Evolutionary conservation across 331 rosid species (phyloP).

Genomic region (Phaseolus coccineus): DNA sequence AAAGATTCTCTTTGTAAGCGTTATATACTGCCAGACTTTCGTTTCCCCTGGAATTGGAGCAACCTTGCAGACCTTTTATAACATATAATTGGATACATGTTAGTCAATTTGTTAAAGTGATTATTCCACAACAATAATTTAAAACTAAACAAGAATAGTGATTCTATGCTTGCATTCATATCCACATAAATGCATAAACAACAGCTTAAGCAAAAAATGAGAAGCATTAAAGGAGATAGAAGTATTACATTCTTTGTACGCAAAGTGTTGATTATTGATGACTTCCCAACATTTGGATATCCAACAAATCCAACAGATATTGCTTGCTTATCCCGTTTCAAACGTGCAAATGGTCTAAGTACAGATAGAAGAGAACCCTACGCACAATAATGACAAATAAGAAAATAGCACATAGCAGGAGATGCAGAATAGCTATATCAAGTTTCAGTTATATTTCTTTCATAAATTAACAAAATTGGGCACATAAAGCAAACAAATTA

Average conservation of each 20-base stretch:
- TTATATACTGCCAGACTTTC: conserved; percentile 94
- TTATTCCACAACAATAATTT: not conserved
- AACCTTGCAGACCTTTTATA: conserved; percentile 87
- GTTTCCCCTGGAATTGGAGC: conserved; percentile 98
- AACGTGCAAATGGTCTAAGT: conserved; percentile 86
- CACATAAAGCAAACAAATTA: conserved; percentile 17
- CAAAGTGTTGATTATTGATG: conserved; percentile 91
- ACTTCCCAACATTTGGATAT: conserved; percentile 97
- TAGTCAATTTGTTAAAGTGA: conserved; percentile 38
- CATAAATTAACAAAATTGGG: conserved; percentile 17
- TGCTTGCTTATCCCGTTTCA: conserved; percentile 94
- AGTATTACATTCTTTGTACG: conserved; percentile 80
- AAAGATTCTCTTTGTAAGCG: conserved; percentile 95
- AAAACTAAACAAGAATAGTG: not conserved
- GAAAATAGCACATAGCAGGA: not conserved
- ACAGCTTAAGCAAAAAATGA: conserved; percentile 19
- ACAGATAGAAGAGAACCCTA: conserved; percentile 96
- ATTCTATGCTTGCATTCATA: not conserved
- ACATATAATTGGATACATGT: conserved; percentile 21
- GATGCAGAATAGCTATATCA: conserved; percentile 2
- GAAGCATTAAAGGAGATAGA: conserved; percentile 42
- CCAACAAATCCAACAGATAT: conserved; percentile 97
- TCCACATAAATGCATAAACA: not conserved
- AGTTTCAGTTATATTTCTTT: conserved; percentile 5
- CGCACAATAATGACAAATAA: conserved; percentile 17